These are phyloP conservation scores for Vicia faba DNA, from an alignment of 306 rosid species.

Conservation along the genomic window DNA sequence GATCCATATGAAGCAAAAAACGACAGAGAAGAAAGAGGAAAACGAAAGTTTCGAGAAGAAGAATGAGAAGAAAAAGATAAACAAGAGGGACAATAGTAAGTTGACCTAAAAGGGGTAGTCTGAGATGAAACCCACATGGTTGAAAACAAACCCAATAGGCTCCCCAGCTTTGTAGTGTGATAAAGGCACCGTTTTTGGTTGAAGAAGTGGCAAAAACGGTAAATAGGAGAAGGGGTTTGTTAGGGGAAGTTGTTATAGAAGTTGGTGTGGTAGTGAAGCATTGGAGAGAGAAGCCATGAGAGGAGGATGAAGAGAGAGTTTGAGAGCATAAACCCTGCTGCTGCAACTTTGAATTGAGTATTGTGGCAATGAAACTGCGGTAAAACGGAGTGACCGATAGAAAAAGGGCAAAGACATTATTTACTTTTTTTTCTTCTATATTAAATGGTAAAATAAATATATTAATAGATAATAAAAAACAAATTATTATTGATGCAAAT, in stretches of 20 bases:
- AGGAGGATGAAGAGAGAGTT: background rate
- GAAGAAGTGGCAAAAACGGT: background rate
- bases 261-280: background rate
- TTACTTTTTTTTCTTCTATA: background rate
- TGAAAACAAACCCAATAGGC: slow-evolving; percentile 54
- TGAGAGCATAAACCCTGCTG: background rate
- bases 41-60: slow-evolving; percentile 40
- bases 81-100: slow-evolving; percentile 55
- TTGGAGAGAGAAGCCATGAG: background rate
- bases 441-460: too few species aligned
- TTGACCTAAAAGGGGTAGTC: slow-evolving; percentile 48
- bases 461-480: too few species aligned
- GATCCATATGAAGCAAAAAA: slow-evolving; percentile 49
- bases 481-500: too few species aligned
- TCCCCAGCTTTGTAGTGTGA: slow-evolving; percentile 55
- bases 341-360: slow-evolving; percentile 8
- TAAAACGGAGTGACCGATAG: background rate
- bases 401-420: background rate
- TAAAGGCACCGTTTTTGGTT: background rate
- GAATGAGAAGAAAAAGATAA: slow-evolving; percentile 51
- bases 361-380: background rate
- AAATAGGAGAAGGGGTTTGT: background rate
- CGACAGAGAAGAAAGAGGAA: slow-evolving; percentile 51
- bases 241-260: background rate
- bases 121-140: slow-evolving; percentile 64